Evolutionary conservation across 1,284 basidiomycete species (phyloP).

Genomic region (Rhodotorula sp.): DNA sequence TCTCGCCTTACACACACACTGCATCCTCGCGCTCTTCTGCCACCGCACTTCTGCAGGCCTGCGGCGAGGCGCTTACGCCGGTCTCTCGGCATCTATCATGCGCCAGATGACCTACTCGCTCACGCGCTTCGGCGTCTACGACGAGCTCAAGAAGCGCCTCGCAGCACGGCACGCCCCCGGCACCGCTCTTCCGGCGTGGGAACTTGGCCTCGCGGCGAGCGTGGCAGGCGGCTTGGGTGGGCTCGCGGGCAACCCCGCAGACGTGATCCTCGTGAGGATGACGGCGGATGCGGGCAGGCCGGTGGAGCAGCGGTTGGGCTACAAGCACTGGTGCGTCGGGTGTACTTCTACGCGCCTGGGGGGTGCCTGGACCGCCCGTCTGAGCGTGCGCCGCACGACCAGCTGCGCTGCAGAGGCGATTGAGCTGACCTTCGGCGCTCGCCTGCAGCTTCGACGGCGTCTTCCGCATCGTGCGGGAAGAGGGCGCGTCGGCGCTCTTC

Average conservation of each 20-base stretch:
- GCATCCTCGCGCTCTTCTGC: not conserved
- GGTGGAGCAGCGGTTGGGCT: constrained; percentile 78
- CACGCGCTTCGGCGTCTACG: constrained; percentile 90
- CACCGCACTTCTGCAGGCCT: constrained; percentile 32
- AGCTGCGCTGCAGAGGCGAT: not conserved
- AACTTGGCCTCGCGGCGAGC: constrained; percentile 68
- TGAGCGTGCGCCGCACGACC: too few relatives aligned
- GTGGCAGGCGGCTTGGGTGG: constrained; percentile 38
- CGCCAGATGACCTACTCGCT: constrained; percentile 92
- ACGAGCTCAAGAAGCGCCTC: constrained; percentile 81
- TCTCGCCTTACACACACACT: not conserved
- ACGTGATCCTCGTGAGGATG: constrained; percentile 66
- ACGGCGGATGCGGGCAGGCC: constrained; percentile 86
- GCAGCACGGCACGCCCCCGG: constrained; percentile 28
- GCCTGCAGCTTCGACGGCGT: constrained; percentile 74
- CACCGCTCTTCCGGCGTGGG: constrained; percentile 63
- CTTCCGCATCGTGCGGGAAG: constrained; percentile 65
- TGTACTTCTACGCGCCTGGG: not conserved
- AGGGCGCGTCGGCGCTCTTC: constrained; percentile 70
- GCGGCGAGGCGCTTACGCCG: constrained; percentile 52
- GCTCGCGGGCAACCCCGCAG: constrained; percentile 78
- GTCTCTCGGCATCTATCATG: constrained; percentile 83
- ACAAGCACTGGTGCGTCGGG: constrained; percentile 52
- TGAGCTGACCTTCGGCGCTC: constrained; percentile 26
- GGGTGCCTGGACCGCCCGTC: too few relatives aligned